These are phyloP conservation scores for Phytophthora litchii DNA, from an alignment of 352 stramenopile genomes.

Conservation along the genomic window DNA sequence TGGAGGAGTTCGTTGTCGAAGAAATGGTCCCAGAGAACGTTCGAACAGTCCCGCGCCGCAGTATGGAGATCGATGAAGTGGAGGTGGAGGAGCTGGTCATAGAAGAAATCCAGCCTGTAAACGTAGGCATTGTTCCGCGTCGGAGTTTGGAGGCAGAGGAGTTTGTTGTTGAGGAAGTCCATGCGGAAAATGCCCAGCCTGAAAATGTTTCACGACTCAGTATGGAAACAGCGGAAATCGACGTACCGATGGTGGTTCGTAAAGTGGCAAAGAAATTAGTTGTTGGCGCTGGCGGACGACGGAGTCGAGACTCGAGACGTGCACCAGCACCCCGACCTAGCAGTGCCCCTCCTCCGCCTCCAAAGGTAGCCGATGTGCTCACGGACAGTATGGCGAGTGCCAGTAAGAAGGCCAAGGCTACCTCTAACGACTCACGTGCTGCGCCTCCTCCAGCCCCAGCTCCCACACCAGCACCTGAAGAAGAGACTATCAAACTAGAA, in stretches of 20 bases:
- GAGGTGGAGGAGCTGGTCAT: slow-evolving; percentile 34
- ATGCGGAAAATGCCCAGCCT: slow-evolving; percentile 1
- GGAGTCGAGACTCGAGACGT: slow-evolving; percentile 33
- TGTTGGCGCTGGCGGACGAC: slow-evolving; percentile 39
- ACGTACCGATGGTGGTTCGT: slow-evolving; percentile 55
- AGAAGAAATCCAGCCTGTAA: slow-evolving; percentile 35
- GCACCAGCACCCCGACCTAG: slow-evolving; percentile 26
- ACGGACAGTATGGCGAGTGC: slow-evolving; percentile 38
- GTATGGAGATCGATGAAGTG: slow-evolving; percentile 29
- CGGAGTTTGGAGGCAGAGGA: slow-evolving; percentile 20
- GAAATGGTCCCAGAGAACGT: slow-evolving; percentile 50
- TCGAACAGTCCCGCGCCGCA: slow-evolving; percentile 31
- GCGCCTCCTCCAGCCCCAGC: slow-evolving; percentile 17
- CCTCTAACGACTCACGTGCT: neutral
- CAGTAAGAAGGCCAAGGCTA: slow-evolving; percentile 15
- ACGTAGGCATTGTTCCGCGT: slow-evolving; percentile 25
- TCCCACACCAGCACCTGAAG: slow-evolving; percentile 12
- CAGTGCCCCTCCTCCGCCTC: slow-evolving; percentile 28
- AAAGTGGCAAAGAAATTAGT: slow-evolving; percentile 54
- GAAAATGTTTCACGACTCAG: slow-evolving; percentile 15
- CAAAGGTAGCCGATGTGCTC: slow-evolving; percentile 36
- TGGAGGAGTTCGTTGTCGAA: slow-evolving; percentile 59
- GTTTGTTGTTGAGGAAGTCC: slow-evolving; percentile 1
- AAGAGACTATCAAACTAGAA: slow-evolving; percentile 58
- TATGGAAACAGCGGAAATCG: slow-evolving; percentile 33